Percentiles rank a stretch among this genome's conserved stretches.
Evolutionary conservation across 148 eudicot genomes (phyloP).

Genomic region (Amaranthus hypochondriacus): DNA sequence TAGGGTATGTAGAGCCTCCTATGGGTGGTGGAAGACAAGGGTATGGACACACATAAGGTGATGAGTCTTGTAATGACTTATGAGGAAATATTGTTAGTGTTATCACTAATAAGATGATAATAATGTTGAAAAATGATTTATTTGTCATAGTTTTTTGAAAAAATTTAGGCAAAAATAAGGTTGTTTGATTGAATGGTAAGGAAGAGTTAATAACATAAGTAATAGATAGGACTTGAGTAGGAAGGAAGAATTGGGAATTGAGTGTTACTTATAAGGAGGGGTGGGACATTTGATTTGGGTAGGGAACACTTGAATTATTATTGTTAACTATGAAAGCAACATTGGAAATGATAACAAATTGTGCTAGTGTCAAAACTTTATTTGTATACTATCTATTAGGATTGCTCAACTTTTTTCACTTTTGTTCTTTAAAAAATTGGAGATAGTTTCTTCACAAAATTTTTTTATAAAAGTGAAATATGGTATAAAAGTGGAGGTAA

Average conservation of each 20-base stretch:
- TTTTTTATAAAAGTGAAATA: too few species aligned
- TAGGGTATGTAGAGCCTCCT: background rate
- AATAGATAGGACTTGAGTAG: background rate
- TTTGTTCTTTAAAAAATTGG: background rate
- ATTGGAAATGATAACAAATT: slow-evolving; percentile 2
- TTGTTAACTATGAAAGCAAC: slow-evolving; percentile 24
- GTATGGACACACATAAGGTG: slow-evolving; percentile 37
- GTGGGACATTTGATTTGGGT: slow-evolving; percentile 14
- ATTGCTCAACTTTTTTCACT: background rate
- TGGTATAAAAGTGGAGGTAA: too few species aligned
- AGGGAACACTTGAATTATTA: slow-evolving; percentile 16
- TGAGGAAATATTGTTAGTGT: slow-evolving; percentile 13
- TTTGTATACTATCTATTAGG: background rate
- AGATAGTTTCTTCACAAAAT: too few species aligned
- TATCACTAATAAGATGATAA: slow-evolving; percentile 1
- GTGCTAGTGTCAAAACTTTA: background rate
- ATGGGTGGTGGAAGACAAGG: slow-evolving; percentile 34
- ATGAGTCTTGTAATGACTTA: slow-evolving; percentile 18
- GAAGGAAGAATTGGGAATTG: background rate
- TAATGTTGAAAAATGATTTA: background rate
- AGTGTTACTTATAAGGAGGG: slow-evolving; percentile 3
- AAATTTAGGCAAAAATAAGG: background rate
- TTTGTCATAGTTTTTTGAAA: slow-evolving; percentile 19
- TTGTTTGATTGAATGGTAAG: slow-evolving; percentile 1
- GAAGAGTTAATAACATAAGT: background rate